Percentiles rank a stretch among this genome's conserved stretches.
These are phyloP conservation scores for Postia placenta DNA, from an alignment of 768 basidiomycete species.

Conservation along the genomic window DNA sequence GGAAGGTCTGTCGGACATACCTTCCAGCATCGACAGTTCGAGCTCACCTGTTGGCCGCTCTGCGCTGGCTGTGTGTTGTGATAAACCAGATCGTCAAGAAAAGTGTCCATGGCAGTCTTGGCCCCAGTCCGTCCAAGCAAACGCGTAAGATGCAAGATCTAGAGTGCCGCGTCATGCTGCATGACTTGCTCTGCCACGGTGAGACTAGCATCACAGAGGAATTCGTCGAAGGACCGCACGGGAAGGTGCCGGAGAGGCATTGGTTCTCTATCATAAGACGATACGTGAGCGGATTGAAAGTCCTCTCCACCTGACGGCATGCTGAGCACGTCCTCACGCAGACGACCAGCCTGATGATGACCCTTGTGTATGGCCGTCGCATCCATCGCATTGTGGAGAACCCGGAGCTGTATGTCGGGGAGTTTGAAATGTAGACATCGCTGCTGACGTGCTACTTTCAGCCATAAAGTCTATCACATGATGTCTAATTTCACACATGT, in stretches of 20 bases:
- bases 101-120: slow-evolving; percentile 19
- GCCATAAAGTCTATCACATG: slow-evolving; percentile 23
- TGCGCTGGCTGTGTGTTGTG: slow-evolving; percentile 12
- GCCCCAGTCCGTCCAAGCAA: slow-evolving; percentile 21
- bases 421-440: not conserved
- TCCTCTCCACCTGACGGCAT: not conserved
- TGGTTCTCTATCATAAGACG: slow-evolving; percentile 25
- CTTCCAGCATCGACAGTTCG: not conserved
- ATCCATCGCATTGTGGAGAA: not conserved
- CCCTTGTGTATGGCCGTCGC: not conserved
- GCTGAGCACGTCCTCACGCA: not conserved
- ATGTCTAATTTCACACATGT: slow-evolving; percentile 19
- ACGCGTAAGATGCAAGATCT: slow-evolving; percentile 20
- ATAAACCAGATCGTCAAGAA: slow-evolving; percentile 20
- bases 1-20: slow-evolving; percentile 23
- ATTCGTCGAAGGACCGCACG: not conserved
- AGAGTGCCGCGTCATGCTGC: slow-evolving; percentile 22
- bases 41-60: not conserved
- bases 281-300: slow-evolving; percentile 18
- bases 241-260: slow-evolving; percentile 15
- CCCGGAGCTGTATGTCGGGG: slow-evolving; percentile 1
- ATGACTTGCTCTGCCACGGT: slow-evolving; percentile 20
- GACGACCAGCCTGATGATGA: not conserved
- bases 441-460: not conserved
- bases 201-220: slow-evolving; percentile 1